Base-by-base conservation (phyloP, 2,329 filamentous ascomycete species). In the Colletotrichum liriopes region DNA sequence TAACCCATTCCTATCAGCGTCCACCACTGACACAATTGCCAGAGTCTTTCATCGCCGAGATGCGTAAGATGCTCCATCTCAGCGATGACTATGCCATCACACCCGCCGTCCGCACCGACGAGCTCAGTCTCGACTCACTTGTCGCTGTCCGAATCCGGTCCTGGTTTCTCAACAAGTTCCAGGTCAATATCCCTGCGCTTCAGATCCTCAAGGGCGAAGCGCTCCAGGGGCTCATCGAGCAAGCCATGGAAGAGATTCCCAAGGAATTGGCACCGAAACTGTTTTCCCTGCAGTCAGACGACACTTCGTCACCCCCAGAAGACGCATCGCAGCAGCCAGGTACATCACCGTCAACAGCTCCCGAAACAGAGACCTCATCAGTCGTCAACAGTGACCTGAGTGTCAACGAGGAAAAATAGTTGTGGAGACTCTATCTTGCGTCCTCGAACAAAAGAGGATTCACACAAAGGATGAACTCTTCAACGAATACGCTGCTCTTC, bases 111-210 rank as follows among this genome's bases (percentile, higher is more conserved):
- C 55, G 55, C 14, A 58, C 55, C 7, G 55, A 58, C 55, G 76
- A 77, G 20, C 73, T 76, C n/a, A 78, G 79, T 39, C 65, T 78
- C 9, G 77, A 79, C 69, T 77, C 77, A 14, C 72, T 80, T 6
- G 72, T 78, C 3, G 77, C 77, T 5, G 73, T 78, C 20, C 77
- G 77, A 79, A 83, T 84, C 7, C 82, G 85, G 2, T 79, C 82
- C 11, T 89, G 86, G 86, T 86, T 87, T 70, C 61, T 82, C 43
- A 86, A 85, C 70, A 79, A 85, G 58, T 61, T 87, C 0, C 73
- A 81, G 1, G 77, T 84, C 1, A 82, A 87, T 58, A 78, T 88
- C 1, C 83, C 85, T 0, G 81, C 86, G 0, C 77, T 87, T 18
- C 85, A 85, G 69, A 79, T 88, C 52, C 74, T 87, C 5, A 78